These are phyloP conservation scores for Claviceps paspali DNA, from an alignment of 2,329 filamentous ascomycete genomes.

Conservation along the genomic window DNA sequence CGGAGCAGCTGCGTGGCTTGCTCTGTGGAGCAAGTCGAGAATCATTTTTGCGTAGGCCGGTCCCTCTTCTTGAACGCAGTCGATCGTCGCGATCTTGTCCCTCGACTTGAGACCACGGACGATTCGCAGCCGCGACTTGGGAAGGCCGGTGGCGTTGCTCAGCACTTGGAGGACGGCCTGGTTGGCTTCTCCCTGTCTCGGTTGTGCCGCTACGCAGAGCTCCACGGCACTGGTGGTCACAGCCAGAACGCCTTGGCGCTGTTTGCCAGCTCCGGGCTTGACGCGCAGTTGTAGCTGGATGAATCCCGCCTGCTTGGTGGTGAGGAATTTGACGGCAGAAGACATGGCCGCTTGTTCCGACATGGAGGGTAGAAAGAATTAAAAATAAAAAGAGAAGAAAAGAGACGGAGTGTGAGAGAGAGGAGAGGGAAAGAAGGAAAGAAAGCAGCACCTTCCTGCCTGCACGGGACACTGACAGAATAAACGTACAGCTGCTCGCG, in stretches of 20 bases:
- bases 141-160: constrained; percentile 41
- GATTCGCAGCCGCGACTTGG: constrained; percentile 49
- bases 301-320: constrained; percentile 28
- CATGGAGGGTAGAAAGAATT: too few species aligned
- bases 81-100: constrained; percentile 43
- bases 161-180: constrained; percentile 48
- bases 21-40: constrained; percentile 14
- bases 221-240: constrained; percentile 43
- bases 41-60: constrained; percentile 13
- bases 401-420: too few species aligned
- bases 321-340: constrained; percentile 30
- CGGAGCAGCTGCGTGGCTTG: constrained; percentile 6
- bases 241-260: constrained; percentile 43
- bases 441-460: too few species aligned
- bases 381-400: too few species aligned
- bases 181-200: constrained; percentile 54
- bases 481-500: too few species aligned
- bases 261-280: constrained; percentile 48
- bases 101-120: constrained; percentile 47
- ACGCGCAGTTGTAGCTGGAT: constrained; percentile 51
- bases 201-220: constrained; percentile 49
- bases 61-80: constrained; percentile 18
- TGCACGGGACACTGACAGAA: too few species aligned
- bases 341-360: too few species aligned
- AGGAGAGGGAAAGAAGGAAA: too few species aligned